Base-by-base conservation (phyloP, 139 green algal genomes). In the Astrephomene gubernaculifera region DNA sequence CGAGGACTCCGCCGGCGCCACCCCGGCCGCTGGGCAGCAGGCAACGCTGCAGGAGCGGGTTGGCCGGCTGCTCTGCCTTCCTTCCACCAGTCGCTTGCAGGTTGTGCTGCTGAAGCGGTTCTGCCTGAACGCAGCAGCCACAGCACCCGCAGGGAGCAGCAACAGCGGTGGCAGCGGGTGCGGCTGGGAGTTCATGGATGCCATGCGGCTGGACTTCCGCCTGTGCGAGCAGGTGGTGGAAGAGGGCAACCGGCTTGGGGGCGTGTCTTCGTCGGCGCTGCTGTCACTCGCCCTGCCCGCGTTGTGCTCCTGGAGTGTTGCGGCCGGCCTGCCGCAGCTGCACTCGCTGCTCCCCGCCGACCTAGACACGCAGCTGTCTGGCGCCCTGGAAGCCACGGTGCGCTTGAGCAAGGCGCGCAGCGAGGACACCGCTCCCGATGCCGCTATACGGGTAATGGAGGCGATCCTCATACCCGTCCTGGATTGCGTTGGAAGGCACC, bases 111-210 rank as follows among this genome's bases (percentile, higher is more conserved):
- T 72, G 65, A 27, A 45, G 35, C 9, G 65, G 35, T 72, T 72
- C 65, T 72, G 65, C 10, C 35, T 49, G 9, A 72, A 45, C 65
- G 65, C 35, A 12, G 65, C 9, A 45, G 35, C 10, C 65, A 27
- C 2, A 17, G 65, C 9, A 52, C 9, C 35, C 35, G 36, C 9
- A 45, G 65, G 35, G 9, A 19, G 9, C 65, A 49, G 22, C 36
- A n/a, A 9, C 35, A 27, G 63, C 29, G 7, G 29, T 41, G n/a
- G 2, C 36, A 17, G 65, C 65, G 65, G 65, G 7, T 33, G 65
- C 65, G 36, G 65, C 65, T 72, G 65, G 65, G 9, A 25, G 35
- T 36, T 72, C 35, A 72, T 72, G 65, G 65, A 72, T 36, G 65
- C 8, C 8, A 6, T 72, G 8, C 65, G 65, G 2, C 10, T 72